A percentile compares a stretch with the other conserved stretches of the same genome.
These are phyloP conservation scores for Podila epigama DNA, from an alignment of 192 early-diverging fungal species.

Conservation along the genomic window DNA sequence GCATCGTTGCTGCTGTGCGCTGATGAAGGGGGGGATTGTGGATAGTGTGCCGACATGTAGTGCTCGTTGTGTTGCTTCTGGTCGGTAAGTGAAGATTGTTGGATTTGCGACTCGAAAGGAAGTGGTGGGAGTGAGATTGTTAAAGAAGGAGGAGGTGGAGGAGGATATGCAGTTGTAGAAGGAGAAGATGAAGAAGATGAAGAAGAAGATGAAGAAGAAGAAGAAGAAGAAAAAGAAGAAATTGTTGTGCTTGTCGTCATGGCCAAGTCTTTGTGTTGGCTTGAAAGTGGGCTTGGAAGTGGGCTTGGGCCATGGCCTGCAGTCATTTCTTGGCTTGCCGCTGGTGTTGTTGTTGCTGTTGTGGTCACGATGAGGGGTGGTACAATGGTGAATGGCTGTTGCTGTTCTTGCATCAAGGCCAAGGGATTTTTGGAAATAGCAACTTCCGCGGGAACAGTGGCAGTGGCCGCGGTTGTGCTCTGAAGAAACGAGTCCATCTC, in stretches of 20 bases:
- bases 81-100: not conserved
- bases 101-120: slow-evolving; percentile 1
- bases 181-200: slow-evolving; percentile 5
- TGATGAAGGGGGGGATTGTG: not conserved
- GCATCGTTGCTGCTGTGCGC: not conserved
- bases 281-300: no score
- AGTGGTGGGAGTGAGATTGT: not conserved
- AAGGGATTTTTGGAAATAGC: not conserved
- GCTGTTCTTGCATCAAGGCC: not conserved
- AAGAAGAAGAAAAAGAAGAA: not conserved
- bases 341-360: not conserved
- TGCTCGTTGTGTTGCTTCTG: no score
- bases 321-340: not conserved
- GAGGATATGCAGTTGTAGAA: not conserved
- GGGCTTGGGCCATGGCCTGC: not conserved
- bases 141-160: not conserved
- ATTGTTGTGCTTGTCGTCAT: no score
- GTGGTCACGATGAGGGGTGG: not conserved
- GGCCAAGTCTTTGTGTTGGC: no score
- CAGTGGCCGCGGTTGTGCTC: not conserved
- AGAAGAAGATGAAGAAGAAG: not conserved
- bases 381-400: not conserved
- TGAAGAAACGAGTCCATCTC: slow-evolving; percentile 16
- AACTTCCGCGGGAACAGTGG: not conserved
- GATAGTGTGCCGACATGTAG: not conserved